Base-by-base conservation (phyloP, 164 flowering plant species). In the Protea cynaroides region DNA sequence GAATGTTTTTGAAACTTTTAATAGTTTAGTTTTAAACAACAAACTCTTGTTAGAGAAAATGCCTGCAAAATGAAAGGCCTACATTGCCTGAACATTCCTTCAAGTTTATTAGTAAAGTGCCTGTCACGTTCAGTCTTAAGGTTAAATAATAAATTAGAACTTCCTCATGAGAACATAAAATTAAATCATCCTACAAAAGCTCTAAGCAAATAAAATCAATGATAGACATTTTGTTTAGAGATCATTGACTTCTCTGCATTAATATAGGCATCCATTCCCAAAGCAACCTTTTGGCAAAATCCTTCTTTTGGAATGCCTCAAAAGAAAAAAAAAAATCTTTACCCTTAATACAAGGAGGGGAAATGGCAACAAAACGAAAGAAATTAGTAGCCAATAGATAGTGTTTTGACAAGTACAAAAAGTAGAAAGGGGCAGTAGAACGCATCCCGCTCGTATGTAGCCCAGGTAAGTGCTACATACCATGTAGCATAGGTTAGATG, bases 71-170 rank as follows among this genome's bases (percentile, higher is more conserved):
- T n/a, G n/a, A n/a, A n/a, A n/a, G n/a, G n/a, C n/a, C n/a, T n/a
- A n/a, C n/a, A n/a, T n/a, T n/a, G n/a, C 97, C 92, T 95, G 61
- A 95, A 95, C 99, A 95, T 95, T 68, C 99, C 99, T 79, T 95
- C 99, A 63, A 95, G 92, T 72, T 95, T 95, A 80, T 95, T 95
- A 49, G 99, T 95, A 69, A 95, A 95, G 66, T 95, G 99, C 67
- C 99, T 95, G 59, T 97, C 99, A 68, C 99, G 92, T 76, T 95
- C 99, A 4, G 97, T 95, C 74, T 95, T 95, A 61, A 95, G 81
- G 97, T 95, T 94, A 58, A 80, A 72, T 44, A 65, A 51, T 15
- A 61, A 66, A n/a, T 9, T 40, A 18, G 56, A 62, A 64, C 37
- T 57, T 57, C 65, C 56, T 47, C 55, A 46, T 61, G 65, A 38